Evolutionary conservation across 164 flowering plant genomes (phyloP).

Genomic region (Hamamelis virginiana): DNA sequence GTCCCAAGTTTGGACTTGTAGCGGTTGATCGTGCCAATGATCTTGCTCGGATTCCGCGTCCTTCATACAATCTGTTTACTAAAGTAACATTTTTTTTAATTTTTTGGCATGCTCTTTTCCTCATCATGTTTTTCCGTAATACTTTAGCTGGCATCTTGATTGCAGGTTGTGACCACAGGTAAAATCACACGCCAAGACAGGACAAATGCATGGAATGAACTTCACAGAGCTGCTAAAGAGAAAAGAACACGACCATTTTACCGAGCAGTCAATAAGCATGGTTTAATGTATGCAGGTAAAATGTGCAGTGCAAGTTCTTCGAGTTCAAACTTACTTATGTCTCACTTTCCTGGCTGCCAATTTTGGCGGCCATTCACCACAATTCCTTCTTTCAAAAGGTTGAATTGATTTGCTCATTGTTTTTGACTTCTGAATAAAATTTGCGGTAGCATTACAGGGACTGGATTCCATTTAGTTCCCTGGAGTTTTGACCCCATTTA

Average conservation of each 20-base stretch:
- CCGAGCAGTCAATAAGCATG: constrained; percentile 67
- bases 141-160: constrained; percentile 6
- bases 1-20: constrained; percentile 97
- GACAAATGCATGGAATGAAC: constrained; percentile 74
- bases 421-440: too few relatives aligned
- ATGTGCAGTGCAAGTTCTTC: constrained; percentile 1
- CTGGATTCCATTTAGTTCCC: too few relatives aligned
- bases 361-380: too few relatives aligned
- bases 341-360: background rate
- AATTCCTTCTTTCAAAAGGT: too few relatives aligned
- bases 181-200: constrained; percentile 67
- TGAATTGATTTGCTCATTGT: too few relatives aligned
- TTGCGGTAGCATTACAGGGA: too few relatives aligned
- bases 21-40: constrained; percentile 87
- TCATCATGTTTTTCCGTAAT: background rate
- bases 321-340: background rate
- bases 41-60: constrained; percentile 83
- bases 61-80: constrained; percentile 82
- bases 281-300: constrained; percentile 94
- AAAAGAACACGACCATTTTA: constrained; percentile 73
- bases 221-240: constrained; percentile 68
- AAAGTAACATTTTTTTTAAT: constrained; percentile 41
- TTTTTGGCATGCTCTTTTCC: background rate
- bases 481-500: too few relatives aligned
- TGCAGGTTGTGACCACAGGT: constrained; percentile 74